Evolutionary conservation across 1,284 basidiomycete species (phyloP).

Genomic region (Uromyces viciae-fabae): DNA sequence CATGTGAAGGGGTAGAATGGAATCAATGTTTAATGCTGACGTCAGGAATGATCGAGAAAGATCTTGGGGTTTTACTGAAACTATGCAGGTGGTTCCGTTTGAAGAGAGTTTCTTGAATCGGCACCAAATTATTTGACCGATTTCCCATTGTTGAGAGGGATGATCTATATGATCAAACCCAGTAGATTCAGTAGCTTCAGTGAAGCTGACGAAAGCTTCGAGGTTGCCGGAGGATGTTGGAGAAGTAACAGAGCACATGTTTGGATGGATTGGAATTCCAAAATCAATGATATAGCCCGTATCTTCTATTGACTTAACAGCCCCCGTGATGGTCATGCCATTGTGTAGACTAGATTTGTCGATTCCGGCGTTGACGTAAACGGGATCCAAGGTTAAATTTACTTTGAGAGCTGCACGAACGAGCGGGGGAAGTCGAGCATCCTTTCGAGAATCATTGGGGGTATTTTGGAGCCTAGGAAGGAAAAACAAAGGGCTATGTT

Average conservation of each 20-base stretch:
- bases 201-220: conserved; percentile 46
- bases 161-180: conserved; percentile 56
- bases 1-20: conserved; percentile 53
- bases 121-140: conserved; percentile 66
- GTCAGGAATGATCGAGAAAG: conserved; percentile 26
- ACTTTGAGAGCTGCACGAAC: conserved; percentile 70
- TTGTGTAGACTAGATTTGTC: conserved; percentile 70
- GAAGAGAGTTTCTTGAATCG: conserved; percentile 65
- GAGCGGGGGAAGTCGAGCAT: conserved; percentile 51
- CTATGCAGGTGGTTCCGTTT: conserved; percentile 68
- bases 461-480: conserved; percentile 64
- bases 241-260: conserved; percentile 47
- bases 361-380: conserved; percentile 78
- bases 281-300: conserved; percentile 88
- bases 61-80: conserved; percentile 52
- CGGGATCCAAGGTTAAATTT: conserved; percentile 82
- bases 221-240: conserved; percentile 48
- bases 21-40: conserved; percentile 28
- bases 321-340: conserved; percentile 73
- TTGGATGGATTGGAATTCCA: conserved; percentile 63
- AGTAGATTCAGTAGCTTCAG: conserved; percentile 42
- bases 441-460: conserved; percentile 52
- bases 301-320: conserved; percentile 83
- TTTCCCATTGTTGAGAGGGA: conserved; percentile 67
- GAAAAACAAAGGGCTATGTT: conserved; percentile 56